Base-by-base conservation (phyloP, 129 eudicot genomes). In the Flaveria bidentis region DNA sequence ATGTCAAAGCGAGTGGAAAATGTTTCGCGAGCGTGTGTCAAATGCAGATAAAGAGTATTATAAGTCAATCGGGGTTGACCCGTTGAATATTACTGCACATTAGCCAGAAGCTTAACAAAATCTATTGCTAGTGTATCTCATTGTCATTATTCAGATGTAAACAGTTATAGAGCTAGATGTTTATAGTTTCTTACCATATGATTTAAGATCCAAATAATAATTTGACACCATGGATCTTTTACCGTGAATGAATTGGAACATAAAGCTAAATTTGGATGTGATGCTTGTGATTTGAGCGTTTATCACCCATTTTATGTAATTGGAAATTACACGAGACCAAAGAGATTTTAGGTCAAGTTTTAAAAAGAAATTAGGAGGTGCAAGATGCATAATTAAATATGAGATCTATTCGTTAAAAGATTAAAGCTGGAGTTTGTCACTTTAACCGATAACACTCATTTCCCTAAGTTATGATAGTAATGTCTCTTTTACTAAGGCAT, bases 1-100 rank as follows among this genome's bases (percentile, higher is more conserved):
- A 74, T 90, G 97, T 77, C 75, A 47, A 65, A 77, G 55, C 7
- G 98, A 93, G 83, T 93, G 98, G 98, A 76, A 44, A 33, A 82
- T 93, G 86, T 90, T 90, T 74, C 81, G 80, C 5, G 53, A 62
- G 2, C 87, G 96, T 62, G 73, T 93, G 33, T 51, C 78, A 28
- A 60, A 82, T 5, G 98, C 97, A 20, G 98, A 93, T 70, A 85
- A 68, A 61, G 83, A 83, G n/a, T 84, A 90, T 76, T 76, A 78
- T 71, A 74, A 72, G 77, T 76, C 91, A 0, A 64, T 88, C 14
- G 91, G 90, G 61, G 52, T 84, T 69, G 91, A 79, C 78, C 80
- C 86, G 67, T 77, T 82, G 56, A 78, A 82, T 80, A 39, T 77
- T 20, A 78, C 84, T 33, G 26, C 72, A 66, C 86, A 80, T 66